Base-by-base conservation (phyloP, 2,329 filamentous ascomycete species). In the Xylaria hypoxylon region DNA sequence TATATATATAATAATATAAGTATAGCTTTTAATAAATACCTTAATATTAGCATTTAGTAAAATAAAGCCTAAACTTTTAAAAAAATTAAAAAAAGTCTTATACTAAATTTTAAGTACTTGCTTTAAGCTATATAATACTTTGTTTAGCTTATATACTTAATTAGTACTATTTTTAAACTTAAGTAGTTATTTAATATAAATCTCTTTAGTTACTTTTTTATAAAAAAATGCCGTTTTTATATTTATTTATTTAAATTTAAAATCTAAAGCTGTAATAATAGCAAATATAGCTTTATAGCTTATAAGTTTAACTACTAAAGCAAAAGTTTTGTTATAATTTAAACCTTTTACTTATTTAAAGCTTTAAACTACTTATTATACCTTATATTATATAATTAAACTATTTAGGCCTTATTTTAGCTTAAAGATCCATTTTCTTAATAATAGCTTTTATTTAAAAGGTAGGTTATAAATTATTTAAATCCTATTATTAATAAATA, bases 201-300 rank as follows among this genome's bases (percentile, higher is more conserved):
- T 33, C 19, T 58, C 24, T 47, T 58, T 47, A 11, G 35, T 38
- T 13, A 45, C 15, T 24, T 33, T 44, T 45, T 35, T 35, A 35
- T 58, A 58, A n/a, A 58, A 58, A 58, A 58, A 58, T 1, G 22
- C 24, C 3, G 19, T 58, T 47, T 45, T 58, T 33, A 58, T 19
- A n/a, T 58, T 47, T 47, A 58, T 58, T 58, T 58, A 17, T 35
- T 58, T 47, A 22, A 58, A 5, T 47, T 58, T 47, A 31, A 58
- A 24, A 45, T 58, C 15, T 58, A 58, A 47, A 47, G 55, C 55
- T 33, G 15, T 22, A 33, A 17, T 7, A 10, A 58, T 58, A 35
- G 5, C 17, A 47, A 58, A 58, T 13, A 58, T 58, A 45, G 22
- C 55, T 47, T 58, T 58, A 58, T 58, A 58, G 5, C 24, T 58